Conservation (phyloP, 2,329 filamentous ascomycete species). For the Dothidotthia symphoricarpi region DNA sequence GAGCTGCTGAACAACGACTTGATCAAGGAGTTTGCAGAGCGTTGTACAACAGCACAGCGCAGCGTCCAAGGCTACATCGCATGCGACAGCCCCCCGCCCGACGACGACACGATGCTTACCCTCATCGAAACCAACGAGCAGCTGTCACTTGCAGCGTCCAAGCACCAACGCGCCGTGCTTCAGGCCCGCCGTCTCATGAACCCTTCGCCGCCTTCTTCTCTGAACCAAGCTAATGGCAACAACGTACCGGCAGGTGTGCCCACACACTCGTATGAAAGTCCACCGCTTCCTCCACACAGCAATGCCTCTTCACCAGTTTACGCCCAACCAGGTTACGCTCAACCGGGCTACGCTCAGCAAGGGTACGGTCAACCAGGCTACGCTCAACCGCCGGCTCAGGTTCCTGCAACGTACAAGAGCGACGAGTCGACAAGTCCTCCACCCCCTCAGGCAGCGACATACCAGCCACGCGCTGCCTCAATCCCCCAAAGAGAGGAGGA, state of each 20-base stretch:
- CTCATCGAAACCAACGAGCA: slow-evolving; percentile 95
- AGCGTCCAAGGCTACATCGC: slow-evolving; percentile 86
- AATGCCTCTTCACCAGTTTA: slow-evolving; percentile 9
- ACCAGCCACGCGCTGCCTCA: slow-evolving; percentile 11
- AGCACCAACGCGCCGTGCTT: slow-evolving; percentile 77
- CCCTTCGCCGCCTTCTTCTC: slow-evolving; percentile 22
- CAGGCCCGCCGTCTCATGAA: slow-evolving; percentile 53
- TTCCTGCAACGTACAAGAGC: slow-evolving; percentile 13
- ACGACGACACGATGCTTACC: slow-evolving; percentile 90
- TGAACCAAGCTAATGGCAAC: slow-evolving; percentile 12
- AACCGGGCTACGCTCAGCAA: not conserved
- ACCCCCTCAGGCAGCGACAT: slow-evolving; percentile 29
- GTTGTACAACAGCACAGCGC: slow-evolving; percentile 76
- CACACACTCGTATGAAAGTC: slow-evolving; percentile 10
- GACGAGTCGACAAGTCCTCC: slow-evolving; percentile 25
- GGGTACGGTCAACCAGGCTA: not conserved
- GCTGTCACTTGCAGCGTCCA: slow-evolving; percentile 74
- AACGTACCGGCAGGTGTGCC: slow-evolving; percentile 16
- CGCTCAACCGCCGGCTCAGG: slow-evolving; percentile 2
- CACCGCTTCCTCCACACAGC: slow-evolving; percentile 10
- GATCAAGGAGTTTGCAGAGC: slow-evolving; percentile 84
- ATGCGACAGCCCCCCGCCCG: slow-evolving; percentile 72
- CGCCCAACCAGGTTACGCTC: too few relatives aligned
- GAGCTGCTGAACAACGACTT: slow-evolving; percentile 83
- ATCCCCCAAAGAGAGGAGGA: slow-evolving; percentile 28